Conservation (phyloP, 2,329 filamentous ascomycete genomes). For the Venturia carpophila region DNA sequence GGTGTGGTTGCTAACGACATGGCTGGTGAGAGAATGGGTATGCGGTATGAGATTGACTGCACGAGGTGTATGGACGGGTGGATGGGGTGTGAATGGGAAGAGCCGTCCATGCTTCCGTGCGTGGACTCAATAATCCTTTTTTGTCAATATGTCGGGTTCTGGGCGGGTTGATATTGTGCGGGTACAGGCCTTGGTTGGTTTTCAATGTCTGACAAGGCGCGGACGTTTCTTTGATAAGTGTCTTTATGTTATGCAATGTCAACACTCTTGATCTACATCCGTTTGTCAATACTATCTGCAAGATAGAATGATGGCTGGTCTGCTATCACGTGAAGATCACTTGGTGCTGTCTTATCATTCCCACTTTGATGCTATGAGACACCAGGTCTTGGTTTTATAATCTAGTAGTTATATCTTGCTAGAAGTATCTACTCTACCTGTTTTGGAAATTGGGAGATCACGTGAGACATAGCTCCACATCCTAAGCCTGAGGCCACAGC, state of each 20-base stretch:
- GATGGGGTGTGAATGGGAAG: not conserved
- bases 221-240: constrained; percentile 10
- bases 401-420: not conserved
- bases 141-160: not conserved
- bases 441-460: not conserved
- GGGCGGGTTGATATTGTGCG: not conserved
- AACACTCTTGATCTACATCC: not conserved
- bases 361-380: not conserved
- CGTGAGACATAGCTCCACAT: too few species aligned
- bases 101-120: constrained; percentile 6
- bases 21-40: not conserved
- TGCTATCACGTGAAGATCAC: not conserved
- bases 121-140: not conserved
- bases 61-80: not conserved
- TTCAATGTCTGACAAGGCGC: not conserved
- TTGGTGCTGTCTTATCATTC: not conserved
- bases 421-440: not conserved
- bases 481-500: too few species aligned
- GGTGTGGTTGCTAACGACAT: constrained; percentile 1
- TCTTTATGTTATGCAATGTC: constrained; percentile 5
- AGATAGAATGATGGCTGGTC: not conserved
- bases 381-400: not conserved
- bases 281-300: not conserved
- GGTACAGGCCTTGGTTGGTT: not conserved
- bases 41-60: not conserved